These are phyloP conservation scores for Komagataella ulmi DNA, from an alignment of 805 yeast species.

Conservation along the genomic window DNA sequence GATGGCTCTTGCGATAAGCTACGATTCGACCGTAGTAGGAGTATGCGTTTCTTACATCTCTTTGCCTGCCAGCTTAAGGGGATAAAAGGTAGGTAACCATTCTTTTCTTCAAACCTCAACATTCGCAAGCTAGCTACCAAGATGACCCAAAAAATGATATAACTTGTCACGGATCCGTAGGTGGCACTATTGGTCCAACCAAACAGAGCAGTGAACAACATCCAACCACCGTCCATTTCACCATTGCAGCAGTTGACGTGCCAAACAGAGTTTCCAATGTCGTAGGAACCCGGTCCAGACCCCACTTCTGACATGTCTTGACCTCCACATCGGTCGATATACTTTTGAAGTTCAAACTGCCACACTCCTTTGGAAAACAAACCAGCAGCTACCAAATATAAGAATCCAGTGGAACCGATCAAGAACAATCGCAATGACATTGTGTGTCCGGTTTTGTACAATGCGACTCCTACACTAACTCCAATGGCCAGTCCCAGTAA, in stretches of 20 bases:
- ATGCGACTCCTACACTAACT: slow-evolving; percentile 19
- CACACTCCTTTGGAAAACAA: slow-evolving; percentile 31
- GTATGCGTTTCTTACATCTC: slow-evolving; percentile 26
- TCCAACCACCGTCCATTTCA: slow-evolving; percentile 33
- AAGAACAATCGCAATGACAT: slow-evolving; percentile 28
- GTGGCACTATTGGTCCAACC: slow-evolving; percentile 38
- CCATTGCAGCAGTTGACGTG: slow-evolving; percentile 39
- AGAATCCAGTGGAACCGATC: slow-evolving; percentile 26
- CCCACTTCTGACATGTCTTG: slow-evolving; percentile 33
- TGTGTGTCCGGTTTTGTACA: slow-evolving; percentile 29
- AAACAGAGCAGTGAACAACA: slow-evolving; percentile 29
- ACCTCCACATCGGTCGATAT: slow-evolving; percentile 27
- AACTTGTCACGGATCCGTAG: slow-evolving; percentile 27
- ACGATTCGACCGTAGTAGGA: background rate
- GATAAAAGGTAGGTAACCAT: slow-evolving; percentile 41
- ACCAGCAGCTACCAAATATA: slow-evolving; percentile 32
- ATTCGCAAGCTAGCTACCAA: slow-evolving; percentile 16
- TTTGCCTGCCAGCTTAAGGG: slow-evolving; percentile 44
- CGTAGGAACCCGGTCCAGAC: slow-evolving; percentile 35
- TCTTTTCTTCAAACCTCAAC: slow-evolving; percentile 33
- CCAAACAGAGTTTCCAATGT: slow-evolving; percentile 30
- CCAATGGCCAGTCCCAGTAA: slow-evolving; percentile 23
- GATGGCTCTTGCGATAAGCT: background rate
- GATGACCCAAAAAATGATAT: slow-evolving; percentile 24
- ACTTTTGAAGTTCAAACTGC: slow-evolving; percentile 29